Evolutionary conservation across 208 protist species (phyloP).

Genomic region (Crithidia thermophila): DNA sequence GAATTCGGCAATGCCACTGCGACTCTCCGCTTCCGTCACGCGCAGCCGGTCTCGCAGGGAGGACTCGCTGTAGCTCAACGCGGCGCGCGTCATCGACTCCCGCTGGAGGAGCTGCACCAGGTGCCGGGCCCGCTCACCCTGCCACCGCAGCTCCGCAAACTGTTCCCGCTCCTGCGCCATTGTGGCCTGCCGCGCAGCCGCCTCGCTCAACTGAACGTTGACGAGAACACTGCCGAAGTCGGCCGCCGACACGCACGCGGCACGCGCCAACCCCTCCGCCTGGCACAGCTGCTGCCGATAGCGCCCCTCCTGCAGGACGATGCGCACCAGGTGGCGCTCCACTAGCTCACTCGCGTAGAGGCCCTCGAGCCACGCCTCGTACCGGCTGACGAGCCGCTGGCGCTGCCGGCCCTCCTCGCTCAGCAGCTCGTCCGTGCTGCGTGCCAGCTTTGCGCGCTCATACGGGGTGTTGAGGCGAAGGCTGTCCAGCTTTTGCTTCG

Average conservation of each 20-base stretch:
- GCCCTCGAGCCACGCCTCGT: conserved; percentile 33
- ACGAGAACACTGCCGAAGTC: conserved; percentile 37
- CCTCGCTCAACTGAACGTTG: conserved; percentile 49
- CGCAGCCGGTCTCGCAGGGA: conserved; percentile 33
- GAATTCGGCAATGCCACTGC: conserved; percentile 25
- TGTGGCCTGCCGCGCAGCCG: conserved; percentile 41
- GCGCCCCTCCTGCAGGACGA: conserved; percentile 35
- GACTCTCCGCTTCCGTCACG: conserved; percentile 17
- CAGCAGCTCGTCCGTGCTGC: conserved; percentile 46
- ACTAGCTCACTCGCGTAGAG: conserved; percentile 24
- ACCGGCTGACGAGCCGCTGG: conserved; percentile 38
- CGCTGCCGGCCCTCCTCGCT: conserved; percentile 59
- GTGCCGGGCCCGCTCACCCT: neutral
- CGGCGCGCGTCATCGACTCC: conserved; percentile 33
- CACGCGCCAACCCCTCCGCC: conserved; percentile 33
- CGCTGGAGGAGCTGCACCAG: conserved; percentile 22
- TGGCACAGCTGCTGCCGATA: conserved; percentile 31
- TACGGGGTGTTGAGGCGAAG: conserved; percentile 77
- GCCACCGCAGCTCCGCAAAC: neutral
- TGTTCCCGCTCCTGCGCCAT: conserved; percentile 31
- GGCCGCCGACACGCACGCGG: conserved; percentile 1
- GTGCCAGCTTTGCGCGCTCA: conserved; percentile 68
- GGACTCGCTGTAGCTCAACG: conserved; percentile 38
- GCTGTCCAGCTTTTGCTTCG: conserved; percentile 57
- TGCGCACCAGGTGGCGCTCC: conserved; percentile 24